Evolutionary conservation across 2,329 filamentous ascomycete genomes (phyloP).

Genomic region (Penicillium hordei): DNA sequence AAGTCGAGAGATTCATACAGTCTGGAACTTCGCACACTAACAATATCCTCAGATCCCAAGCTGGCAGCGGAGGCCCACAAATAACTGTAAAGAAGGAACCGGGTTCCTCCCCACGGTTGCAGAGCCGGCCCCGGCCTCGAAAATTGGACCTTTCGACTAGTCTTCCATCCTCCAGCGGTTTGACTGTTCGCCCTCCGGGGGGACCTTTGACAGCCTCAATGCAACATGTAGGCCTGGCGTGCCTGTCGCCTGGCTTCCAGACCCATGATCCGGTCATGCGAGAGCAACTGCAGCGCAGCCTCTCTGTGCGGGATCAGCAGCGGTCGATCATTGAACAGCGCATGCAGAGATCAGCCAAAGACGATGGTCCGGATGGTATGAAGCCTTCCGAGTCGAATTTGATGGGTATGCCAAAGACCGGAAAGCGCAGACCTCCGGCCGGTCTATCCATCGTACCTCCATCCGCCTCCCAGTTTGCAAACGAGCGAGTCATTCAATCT

Average conservation of each 20-base stretch:
- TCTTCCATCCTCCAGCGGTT: conserved; percentile 45
- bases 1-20: conserved; percentile 39
- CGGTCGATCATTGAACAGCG: conserved; percentile 91
- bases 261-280: conserved; percentile 97
- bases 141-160: conserved; percentile 49
- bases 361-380: conserved; percentile 62
- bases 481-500: conserved; percentile 94
- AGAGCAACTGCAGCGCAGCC: conserved; percentile 89
- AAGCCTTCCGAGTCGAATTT: conserved; percentile 55
- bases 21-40: not conserved
- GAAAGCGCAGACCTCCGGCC: conserved; percentile 65
- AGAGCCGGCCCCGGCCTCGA: conserved; percentile 47
- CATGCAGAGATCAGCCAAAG: conserved; percentile 82
- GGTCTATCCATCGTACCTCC: conserved; percentile 94
- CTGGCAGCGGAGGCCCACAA: conserved; percentile 61
- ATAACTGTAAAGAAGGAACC: conserved; percentile 98
- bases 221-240: conserved; percentile 90
- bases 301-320: conserved; percentile 91
- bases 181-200: conserved; percentile 66
- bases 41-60: conserved; percentile 28
- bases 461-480: conserved; percentile 85
- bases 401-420: conserved; percentile 40
- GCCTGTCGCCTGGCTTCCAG: conserved; percentile 90
- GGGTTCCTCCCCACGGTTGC: conserved; percentile 72
- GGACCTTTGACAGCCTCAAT: conserved; percentile 73